These are phyloP conservation scores for Boehmeria nivea DNA, from an alignment of 306 rosid genomes.

Conservation along the genomic window DNA sequence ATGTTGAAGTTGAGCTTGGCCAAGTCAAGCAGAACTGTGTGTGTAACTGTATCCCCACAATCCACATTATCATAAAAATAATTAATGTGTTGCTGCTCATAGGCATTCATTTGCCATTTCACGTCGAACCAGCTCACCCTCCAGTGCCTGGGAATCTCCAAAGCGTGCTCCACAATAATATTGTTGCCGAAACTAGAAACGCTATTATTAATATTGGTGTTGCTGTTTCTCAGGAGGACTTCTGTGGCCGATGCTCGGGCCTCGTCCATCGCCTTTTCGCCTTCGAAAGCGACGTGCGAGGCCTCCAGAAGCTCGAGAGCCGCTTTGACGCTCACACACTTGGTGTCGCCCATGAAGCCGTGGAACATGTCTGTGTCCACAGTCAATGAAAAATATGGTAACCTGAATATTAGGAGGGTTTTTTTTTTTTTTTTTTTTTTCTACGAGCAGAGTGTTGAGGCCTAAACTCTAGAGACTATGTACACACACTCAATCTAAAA, in stretches of 20 bases:
- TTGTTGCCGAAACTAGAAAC: background rate
- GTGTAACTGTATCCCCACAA: too few species aligned
- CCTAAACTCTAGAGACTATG: background rate
- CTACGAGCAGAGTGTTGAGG: background rate
- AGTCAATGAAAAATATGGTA: background rate
- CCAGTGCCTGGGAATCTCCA: constrained; percentile 53
- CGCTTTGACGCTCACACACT: constrained; percentile 12
- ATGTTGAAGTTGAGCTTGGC: constrained; percentile 47
- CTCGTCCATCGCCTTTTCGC: constrained; percentile 32
- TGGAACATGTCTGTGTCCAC: constrained; percentile 22
- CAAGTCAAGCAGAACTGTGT: constrained; percentile 25
- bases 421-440: background rate
- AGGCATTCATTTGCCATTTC: constrained; percentile 36
- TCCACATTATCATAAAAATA: too few species aligned
- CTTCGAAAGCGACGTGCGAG: constrained; percentile 38
- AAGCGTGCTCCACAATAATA: constrained; percentile 25
- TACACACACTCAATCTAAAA: too few species aligned
- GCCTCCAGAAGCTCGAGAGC: constrained; percentile 32
- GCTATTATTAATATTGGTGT: background rate
- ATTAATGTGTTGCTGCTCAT: constrained; percentile 8
- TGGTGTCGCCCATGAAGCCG: constrained; percentile 21
- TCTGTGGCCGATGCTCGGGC: constrained; percentile 7
- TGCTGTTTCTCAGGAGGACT: constrained; percentile 18
- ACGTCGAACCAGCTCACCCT: constrained; percentile 61
- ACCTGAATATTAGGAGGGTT: background rate